A percentile compares a stretch with the other conserved stretches of the same genome.
phyloP scores from a whole-genome alignment of 768 basidiomycete species.

The Scleroderma citrinum region DNA sequence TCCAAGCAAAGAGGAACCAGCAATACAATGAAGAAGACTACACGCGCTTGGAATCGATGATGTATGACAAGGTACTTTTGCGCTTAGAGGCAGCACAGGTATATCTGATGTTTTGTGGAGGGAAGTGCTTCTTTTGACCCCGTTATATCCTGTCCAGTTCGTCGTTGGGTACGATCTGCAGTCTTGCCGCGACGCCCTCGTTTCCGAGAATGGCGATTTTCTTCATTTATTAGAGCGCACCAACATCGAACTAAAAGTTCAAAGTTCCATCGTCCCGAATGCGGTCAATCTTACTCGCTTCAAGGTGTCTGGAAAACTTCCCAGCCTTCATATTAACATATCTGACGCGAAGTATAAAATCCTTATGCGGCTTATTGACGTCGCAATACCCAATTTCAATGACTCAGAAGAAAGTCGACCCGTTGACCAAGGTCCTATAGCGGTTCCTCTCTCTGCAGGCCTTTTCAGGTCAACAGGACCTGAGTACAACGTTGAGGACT shows the following conservation, averaged over 20 bases:
- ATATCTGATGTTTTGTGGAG: slow-evolving; percentile 7
- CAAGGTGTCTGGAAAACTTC: slow-evolving; percentile 86
- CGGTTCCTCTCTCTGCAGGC: slow-evolving; percentile 48
- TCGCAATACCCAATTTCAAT: slow-evolving; percentile 78
- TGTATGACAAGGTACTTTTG: slow-evolving; percentile 90
- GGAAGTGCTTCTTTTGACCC: slow-evolving; percentile 5
- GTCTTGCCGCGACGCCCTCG: slow-evolving; percentile 75
- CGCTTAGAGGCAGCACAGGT: slow-evolving; percentile 90
- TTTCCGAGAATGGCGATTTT: slow-evolving; percentile 45
- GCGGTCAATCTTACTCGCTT: slow-evolving; percentile 79
- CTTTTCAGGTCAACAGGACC: slow-evolving; percentile 48
- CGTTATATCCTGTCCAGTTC: slow-evolving; percentile 48
- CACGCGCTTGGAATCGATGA: slow-evolving; percentile 76
- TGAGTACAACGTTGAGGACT: slow-evolving; percentile 69
- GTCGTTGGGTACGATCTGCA: slow-evolving; percentile 81
- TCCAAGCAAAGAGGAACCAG: slow-evolving; percentile 79
- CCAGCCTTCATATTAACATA: slow-evolving; percentile 82
- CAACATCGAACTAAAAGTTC: slow-evolving; percentile 82
- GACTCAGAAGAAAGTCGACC: slow-evolving; percentile 25
- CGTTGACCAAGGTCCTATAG: slow-evolving; percentile 22
- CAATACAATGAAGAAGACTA: slow-evolving; percentile 87
- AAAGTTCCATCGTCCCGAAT: slow-evolving; percentile 88
- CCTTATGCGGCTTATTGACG: slow-evolving; percentile 88
- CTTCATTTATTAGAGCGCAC: slow-evolving; percentile 91
- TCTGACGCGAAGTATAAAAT: slow-evolving; percentile 89